A percentile compares a stretch with the other conserved stretches of the same genome.
These are phyloP conservation scores for Capsicum rhomboideum DNA, from an alignment of 257 asterid species.

Conservation along the genomic window DNA sequence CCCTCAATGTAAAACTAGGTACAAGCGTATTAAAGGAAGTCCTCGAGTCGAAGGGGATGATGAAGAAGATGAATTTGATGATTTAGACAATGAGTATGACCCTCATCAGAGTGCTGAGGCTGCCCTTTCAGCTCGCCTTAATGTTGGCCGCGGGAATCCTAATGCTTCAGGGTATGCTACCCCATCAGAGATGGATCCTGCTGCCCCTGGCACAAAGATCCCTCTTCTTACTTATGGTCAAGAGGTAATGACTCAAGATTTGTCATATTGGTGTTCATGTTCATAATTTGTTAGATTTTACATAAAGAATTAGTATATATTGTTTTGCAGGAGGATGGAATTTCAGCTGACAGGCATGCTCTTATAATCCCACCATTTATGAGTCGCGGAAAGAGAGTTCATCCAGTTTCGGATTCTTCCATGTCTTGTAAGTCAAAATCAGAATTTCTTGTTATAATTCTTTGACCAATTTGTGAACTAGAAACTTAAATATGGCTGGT, in stretches of 20 bases:
- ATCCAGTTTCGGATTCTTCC: slow-evolving; percentile 67
- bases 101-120: slow-evolving; percentile 50
- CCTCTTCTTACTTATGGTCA: slow-evolving; percentile 94
- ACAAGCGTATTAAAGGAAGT: slow-evolving; percentile 88
- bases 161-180: slow-evolving; percentile 41
- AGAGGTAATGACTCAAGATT: slow-evolving; percentile 49
- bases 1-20: slow-evolving; percentile 98
- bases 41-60: slow-evolving; percentile 97
- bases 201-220: slow-evolving; percentile 58
- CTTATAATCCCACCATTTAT: slow-evolving; percentile 76
- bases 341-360: slow-evolving; percentile 95
- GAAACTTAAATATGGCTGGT: background rate
- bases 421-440: slow-evolving; percentile 51
- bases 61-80: slow-evolving; percentile 94
- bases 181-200: slow-evolving; percentile 60
- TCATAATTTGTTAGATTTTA: background rate
- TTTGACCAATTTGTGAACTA: slow-evolving; percentile 1
- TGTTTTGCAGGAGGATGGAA: slow-evolving; percentile 71
- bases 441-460: background rate
- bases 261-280: slow-evolving; percentile 5
- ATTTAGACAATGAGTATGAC: slow-evolving; percentile 82
- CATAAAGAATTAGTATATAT: background rate
- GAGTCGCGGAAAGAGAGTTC: slow-evolving; percentile 75
- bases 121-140: slow-evolving; percentile 41
- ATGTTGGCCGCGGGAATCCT: slow-evolving; percentile 33